Base-by-base conservation (phyloP, 2,329 filamentous ascomycete species). In the Diaporthe vaccinii region DNA sequence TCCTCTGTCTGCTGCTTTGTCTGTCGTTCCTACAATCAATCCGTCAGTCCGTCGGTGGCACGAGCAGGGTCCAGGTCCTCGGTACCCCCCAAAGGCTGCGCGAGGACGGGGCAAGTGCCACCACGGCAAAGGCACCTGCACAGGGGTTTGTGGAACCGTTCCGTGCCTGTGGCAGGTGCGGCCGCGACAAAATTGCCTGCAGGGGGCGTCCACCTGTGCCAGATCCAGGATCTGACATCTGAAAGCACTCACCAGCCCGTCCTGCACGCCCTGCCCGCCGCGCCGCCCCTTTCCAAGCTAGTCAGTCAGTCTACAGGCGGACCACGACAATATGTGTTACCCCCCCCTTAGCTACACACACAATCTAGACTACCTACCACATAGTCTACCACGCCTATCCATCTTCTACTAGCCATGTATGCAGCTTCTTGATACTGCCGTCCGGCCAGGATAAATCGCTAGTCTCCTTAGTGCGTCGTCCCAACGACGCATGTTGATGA, bases 41-140 rank as follows among this genome's bases (percentile, higher is more conserved):
- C 65, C n/a, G 34, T 25, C 65, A 39, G 14, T 17, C 59, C 36
- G 36, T 46, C 31, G 25, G 44, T 51, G 46, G 41, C 22, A 51
- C 46, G 46, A 28, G 65, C 65, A 68, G 46, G 62, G 62, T 68
- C 62, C 62, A 51, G 65, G 65, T 68, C 46, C 46, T 53, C 65
- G 65, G 65, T 67, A 67, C 8, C 25, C 28, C 49, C n/a, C 41
- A 4, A 31, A 36, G 14, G 20, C 46, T 51, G 46, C 46, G 25
- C 25, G 22, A 53, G 22, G 62, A 53, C n/a, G 31, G 46, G 46
- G 28, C 31, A 39, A 39, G 31, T 25, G 31, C 62, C 44, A 68
- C 62, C 39, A n/a, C 46, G 31, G 62, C 46, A 51, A 12, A 12
- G 36, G 10, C 41, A 67, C 61, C 61, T 36, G 9, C 28, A 15